Conservation (phyloP, 2,329 filamentous ascomycete genomes). For the Apiospora saccharicola region DNA sequence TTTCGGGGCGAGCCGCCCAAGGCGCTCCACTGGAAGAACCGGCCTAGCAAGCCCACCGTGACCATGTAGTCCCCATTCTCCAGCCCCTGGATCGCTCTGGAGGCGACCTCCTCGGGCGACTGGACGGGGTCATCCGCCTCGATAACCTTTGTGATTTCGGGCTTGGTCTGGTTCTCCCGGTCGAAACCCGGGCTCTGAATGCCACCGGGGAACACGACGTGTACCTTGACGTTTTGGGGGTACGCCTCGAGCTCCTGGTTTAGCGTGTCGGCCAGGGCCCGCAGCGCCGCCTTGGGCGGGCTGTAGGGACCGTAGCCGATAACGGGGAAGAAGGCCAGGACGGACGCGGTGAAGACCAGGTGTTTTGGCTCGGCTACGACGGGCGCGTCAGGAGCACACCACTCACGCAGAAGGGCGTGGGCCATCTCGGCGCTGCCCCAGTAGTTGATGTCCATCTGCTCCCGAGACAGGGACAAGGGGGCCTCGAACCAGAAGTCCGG, state of each 20-base stretch:
- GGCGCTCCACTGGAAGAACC: slow-evolving; percentile 71
- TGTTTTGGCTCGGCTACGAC: slow-evolving; percentile 68
- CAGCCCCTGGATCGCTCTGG: slow-evolving; percentile 72
- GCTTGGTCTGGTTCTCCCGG: slow-evolving; percentile 80
- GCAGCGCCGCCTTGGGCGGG: slow-evolving; percentile 85
- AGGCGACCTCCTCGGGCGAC: slow-evolving; percentile 79
- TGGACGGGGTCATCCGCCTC: slow-evolving; percentile 86
- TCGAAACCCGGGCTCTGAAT: slow-evolving; percentile 80
- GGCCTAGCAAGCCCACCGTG: slow-evolving; percentile 75
- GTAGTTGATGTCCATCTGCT: slow-evolving; percentile 93
- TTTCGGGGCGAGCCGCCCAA: slow-evolving; percentile 65
- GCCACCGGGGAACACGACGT: slow-evolving; percentile 83
- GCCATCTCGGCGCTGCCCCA: slow-evolving; percentile 87
- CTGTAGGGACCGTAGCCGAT: slow-evolving; percentile 86
- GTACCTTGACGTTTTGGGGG: slow-evolving; percentile 81
- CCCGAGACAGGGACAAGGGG: slow-evolving; percentile 68
- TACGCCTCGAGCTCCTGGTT: slow-evolving; percentile 87
- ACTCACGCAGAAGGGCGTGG: slow-evolving; percentile 77
- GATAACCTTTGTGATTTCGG: slow-evolving; percentile 77
- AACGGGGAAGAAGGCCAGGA: slow-evolving; percentile 76
- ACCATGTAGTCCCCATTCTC: slow-evolving; percentile 84
- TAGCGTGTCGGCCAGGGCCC: slow-evolving; percentile 82
- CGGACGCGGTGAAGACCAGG: slow-evolving; percentile 86
- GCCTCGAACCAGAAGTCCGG: slow-evolving; percentile 83
- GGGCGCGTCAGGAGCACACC: slow-evolving; percentile 65